Base-by-base conservation (phyloP, 1,139 yeast species). In the Candida pseudoviswanathii region DNA sequence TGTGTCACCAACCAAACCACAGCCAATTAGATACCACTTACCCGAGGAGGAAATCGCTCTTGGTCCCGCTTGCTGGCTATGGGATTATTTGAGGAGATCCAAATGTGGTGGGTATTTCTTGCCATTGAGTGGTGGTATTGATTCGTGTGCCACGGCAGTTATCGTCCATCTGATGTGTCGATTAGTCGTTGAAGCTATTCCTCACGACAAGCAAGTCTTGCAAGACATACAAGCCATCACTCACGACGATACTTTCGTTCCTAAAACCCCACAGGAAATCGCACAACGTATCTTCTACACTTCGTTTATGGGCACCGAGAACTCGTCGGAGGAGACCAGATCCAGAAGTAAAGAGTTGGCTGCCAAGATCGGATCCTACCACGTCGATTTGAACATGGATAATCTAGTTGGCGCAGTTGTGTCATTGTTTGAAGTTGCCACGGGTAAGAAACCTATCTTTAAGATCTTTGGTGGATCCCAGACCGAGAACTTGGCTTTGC, bases 61-160 rank as follows among this genome's bases (percentile, higher is more conserved):
- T 46, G 99, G 99, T 0, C 99, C 99, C 1, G 99, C 99, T 0
- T 94, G 99, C 66, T 94, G 99, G 99, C 69, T 94, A 55, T 94
- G 99, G 99, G 99, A 94, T 66, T 94, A 94, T 63, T 77, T 94
- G 54, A 80, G 99, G 64, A 81, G 99, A 57, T 89, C 96, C 55
- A 82, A 82, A 57, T 87, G 94, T 51, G 91, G 92, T 0, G 99
- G 99, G 0, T 94, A 79, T 65, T 95, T 94, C 68, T 75, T 94
- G 45, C 98, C 99, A 0, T 75, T 94, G 45, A 87, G 96, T 65
- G 99, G 99, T 22, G 99, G 99, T 44, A 92, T 95, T 54, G 99
- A 94, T 65, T 88, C 96, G 26, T 95, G 99, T 73, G 97, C 99
- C 1, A 95, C 99, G 1, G 95, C 98, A 0, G 89, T 89, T 21